Conservation (phyloP, 2,329 filamentous ascomycete species). For the Penicillium sp. region DNA sequence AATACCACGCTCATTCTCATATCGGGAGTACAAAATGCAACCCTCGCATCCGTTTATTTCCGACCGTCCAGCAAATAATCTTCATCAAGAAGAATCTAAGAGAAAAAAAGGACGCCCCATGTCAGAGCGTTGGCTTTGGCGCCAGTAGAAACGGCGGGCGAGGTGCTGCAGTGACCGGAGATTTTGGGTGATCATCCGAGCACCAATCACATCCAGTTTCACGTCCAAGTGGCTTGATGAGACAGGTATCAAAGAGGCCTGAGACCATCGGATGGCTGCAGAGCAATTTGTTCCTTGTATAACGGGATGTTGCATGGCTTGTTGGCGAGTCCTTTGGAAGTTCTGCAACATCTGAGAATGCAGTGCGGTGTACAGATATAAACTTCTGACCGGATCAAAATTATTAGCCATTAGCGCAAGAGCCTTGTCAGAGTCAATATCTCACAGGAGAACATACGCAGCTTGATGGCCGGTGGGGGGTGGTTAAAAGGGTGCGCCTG, state of each 20-base stretch:
- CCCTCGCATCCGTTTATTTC: not conserved
- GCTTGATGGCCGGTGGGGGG: not conserved
- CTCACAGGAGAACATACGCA: not conserved
- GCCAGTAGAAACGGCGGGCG: constrained; percentile 6
- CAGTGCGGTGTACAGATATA: constrained; percentile 17
- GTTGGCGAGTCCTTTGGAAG: constrained; percentile 23
- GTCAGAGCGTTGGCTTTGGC: constrained; percentile 11
- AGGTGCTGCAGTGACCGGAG: constrained; percentile 23
- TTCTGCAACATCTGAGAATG: constrained; percentile 8
- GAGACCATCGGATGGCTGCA: constrained; percentile 30
- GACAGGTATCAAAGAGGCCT: constrained; percentile 31
- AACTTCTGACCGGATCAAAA: constrained; percentile 21
- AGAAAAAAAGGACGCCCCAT: not conserved
- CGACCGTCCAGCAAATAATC: not conserved
- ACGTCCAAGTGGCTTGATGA: constrained; percentile 20
- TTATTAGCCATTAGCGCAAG: not conserved
- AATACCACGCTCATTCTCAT: not conserved
- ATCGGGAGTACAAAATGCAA: not conserved
- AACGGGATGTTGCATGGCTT: constrained; percentile 25
- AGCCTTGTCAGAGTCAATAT: not conserved
- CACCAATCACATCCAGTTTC: constrained; percentile 23
- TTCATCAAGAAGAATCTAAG: not conserved
- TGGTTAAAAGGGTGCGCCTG: not conserved
- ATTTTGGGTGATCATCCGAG: constrained; percentile 18
- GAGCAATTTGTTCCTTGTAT: constrained; percentile 28